A percentile compares a stretch with the other conserved stretches of the same genome.
These are phyloP conservation scores for Trichoderma sp. DNA, from an alignment of 2,329 filamentous ascomycete species.

Conservation along the genomic window DNA sequence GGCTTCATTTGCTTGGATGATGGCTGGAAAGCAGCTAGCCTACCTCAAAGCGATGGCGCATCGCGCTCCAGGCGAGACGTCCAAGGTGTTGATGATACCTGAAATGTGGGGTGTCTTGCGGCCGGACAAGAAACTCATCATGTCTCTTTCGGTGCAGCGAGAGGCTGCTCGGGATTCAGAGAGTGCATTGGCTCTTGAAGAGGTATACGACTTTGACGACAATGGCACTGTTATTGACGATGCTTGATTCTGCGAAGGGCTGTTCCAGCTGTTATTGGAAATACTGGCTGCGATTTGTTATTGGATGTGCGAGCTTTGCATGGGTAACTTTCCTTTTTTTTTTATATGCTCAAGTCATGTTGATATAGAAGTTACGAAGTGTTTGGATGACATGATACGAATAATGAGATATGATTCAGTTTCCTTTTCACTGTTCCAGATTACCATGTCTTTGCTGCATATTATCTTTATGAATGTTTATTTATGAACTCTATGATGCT, in stretches of 20 bases:
- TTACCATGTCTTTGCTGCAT: background rate
- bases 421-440: background rate
- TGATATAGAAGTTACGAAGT: background rate
- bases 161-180: constrained; percentile 33
- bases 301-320: background rate
- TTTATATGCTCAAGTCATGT: background rate
- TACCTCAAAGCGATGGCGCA: constrained; percentile 49
- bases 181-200: constrained; percentile 35
- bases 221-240: constrained; percentile 39
- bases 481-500: background rate
- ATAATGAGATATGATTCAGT: background rate
- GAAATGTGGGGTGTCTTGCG: constrained; percentile 43
- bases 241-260: constrained; percentile 28
- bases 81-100: constrained; percentile 42
- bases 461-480: background rate
- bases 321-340: background rate
- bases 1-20: constrained; percentile 49
- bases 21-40: constrained; percentile 55
- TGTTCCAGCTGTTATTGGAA: background rate
- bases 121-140: constrained; percentile 43
- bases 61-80: constrained; percentile 7
- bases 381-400: background rate
- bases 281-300: background rate
- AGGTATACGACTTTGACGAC: constrained; percentile 38
- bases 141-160: constrained; percentile 31